Base-by-base conservation (phyloP, 495 filamentous ascomycete species). In the Penicillium malachiteum region DNA sequence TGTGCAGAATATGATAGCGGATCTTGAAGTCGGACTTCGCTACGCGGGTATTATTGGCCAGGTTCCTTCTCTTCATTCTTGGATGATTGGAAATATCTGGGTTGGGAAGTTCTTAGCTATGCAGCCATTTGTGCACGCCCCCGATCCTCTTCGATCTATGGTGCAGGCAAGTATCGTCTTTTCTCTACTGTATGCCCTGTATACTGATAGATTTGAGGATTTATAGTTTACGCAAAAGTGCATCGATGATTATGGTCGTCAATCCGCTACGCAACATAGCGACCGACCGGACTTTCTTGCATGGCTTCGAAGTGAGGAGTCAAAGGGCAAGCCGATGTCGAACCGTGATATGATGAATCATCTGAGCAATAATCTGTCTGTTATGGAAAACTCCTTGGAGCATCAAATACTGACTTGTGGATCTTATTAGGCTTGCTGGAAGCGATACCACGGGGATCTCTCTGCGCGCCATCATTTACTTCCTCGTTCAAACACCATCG, bases 401-500 rank as follows among this genome's bases (percentile, higher is more conserved):
- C n/a, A 21, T 3, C 3, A 31, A 13, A 7, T 13, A 13, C 21
- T 46, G 9, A 32, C 18, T n/a, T 17, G 3, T 32, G 13, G 13
- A 14, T 10, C n/a, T n/a, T n/a, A 16, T 40, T 42, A 55, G 51
- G 14, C 51, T 55, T 21, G 76, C 77, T 32, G 78, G 78, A 14
- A 67, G 71, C 38, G 80, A 83, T 57, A 81, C 79, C 10, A 78
- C 74, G 6, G 74, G 78, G 7, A 78, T 70, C 44, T 60, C 63
- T 5, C 61, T 81, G 10, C 67, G 75, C 33, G 61, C 76, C 1
- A 64, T 79, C 4, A 55, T 85, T 21, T 83, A 84, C 53, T 71
- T 76, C 50, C 54, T 79, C 10, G 64, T 83, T 5, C 78, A 77
- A 54, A 71, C 57, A 9, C 40, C 30, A 3, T 1, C 43, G 5